Evolutionary conservation across 1,139 yeast species (phyloP).

Genomic region (Geotrichum aggregatum): DNA sequence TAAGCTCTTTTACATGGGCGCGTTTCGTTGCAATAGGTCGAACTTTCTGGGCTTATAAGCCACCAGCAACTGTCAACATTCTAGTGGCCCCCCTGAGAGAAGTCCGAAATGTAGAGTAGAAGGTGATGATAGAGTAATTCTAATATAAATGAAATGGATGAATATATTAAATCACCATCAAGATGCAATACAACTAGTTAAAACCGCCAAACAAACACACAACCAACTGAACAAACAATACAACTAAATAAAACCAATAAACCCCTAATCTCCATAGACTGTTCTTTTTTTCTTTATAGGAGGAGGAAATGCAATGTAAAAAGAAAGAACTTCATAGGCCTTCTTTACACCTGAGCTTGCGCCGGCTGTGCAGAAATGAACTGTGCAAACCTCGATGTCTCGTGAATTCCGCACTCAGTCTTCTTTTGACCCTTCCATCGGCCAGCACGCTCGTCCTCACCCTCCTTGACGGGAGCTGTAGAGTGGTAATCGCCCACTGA

Average conservation of each 20-base stretch:
- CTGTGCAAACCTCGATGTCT: constrained; percentile 65
- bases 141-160: too few relatives aligned
- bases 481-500: constrained; percentile 96
- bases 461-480: constrained; percentile 81
- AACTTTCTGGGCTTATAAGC: too few relatives aligned
- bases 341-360: constrained; percentile 9
- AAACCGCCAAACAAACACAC: too few relatives aligned
- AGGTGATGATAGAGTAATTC: too few relatives aligned
- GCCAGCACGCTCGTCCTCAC: constrained; percentile 93
- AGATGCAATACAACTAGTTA: neutral
- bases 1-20: too few relatives aligned
- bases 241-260: neutral
- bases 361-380: constrained; percentile 38
- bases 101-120: too few relatives aligned
- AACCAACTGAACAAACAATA: neutral
- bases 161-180: neutral
- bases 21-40: too few relatives aligned
- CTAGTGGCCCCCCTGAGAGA: too few relatives aligned
- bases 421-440: constrained; percentile 92
- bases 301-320: neutral
- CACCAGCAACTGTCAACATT: too few relatives aligned
- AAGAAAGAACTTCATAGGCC: too few relatives aligned
- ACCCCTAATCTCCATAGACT: neutral
- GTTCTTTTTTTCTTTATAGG: neutral
- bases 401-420: constrained; percentile 95